Evolutionary conservation across 75 land plant species (phyloP), one percentile per base, ranked within the genome.

Genomic region (Isoetes taiwanensis): DNA sequence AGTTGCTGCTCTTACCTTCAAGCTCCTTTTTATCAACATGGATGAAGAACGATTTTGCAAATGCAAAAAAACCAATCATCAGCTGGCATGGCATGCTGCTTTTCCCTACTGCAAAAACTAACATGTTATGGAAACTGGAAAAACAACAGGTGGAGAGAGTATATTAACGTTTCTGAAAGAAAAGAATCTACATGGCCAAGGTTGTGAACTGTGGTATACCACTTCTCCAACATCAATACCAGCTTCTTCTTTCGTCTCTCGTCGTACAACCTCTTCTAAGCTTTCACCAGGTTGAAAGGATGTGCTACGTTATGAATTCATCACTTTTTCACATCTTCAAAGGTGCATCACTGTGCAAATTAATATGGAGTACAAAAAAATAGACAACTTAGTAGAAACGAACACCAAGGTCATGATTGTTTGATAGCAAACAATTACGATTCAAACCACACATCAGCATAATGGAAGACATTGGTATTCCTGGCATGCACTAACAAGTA

Each of bases 121-220:
- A 33, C 32, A 57, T 2, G 16, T 24, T 0, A 1, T 11, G 0
- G 11, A n/a, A n/a, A n/a, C n/a, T n/a, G n/a, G n/a, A n/a, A n/a
- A n/a, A n/a, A n/a, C n/a, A n/a, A n/a, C n/a, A n/a, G n/a, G n/a
- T n/a, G n/a, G n/a, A n/a, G n/a, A n/a, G n/a, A n/a, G n/a, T n/a
- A n/a, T n/a, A n/a, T n/a, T n/a, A n/a, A n/a, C n/a, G n/a, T n/a
- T n/a, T n/a, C n/a, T n/a, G n/a, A n/a, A n/a, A n/a, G n/a, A n/a
- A n/a, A n/a, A n/a, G n/a, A n/a, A n/a, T n/a, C n/a, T 68, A 90
- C 97, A 91, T 52, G 97, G 97, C 97, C 97, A 90, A 37, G 97
- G 97, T 53, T 90, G 93, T 43, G 97, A 90, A 68, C 93, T 86
- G 56, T 90, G 97, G 52, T 90, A 83, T 1, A 83, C 41, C 40